Base-by-base conservation (phyloP, 257 asterid species). In the Solanum rostratum region DNA sequence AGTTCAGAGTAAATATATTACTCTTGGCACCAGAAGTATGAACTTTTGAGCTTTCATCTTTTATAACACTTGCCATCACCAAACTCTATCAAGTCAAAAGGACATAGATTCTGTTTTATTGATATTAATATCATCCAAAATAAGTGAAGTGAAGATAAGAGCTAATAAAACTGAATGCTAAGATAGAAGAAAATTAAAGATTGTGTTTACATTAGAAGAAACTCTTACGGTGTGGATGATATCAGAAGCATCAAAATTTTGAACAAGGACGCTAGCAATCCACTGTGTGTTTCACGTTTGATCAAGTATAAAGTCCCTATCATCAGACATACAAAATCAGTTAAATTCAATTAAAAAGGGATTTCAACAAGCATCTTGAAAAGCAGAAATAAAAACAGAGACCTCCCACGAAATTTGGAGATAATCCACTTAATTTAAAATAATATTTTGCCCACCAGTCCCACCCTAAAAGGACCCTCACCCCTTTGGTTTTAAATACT, bases 141-240 rank as follows among this genome's bases (percentile, higher is more conserved):
- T n/a, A 50, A 16, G 41, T 13, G 24, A 46, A 74, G 24, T 78
- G 82, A 78, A 78, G 43, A 78, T 78, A 5, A 78, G 62, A 78
- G 27, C 82, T 78, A 50, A 78, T 78, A 50, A 49, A 78, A 50
- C n/a, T 49, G 63, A 76, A 76, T 27, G 62, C 63, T 52, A 50
- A 27, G 46, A 49, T n/a, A 50, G 63, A 27, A 27, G 24, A 22
- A 50, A 78, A 78, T 33, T 78, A 18, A 78, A 49, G 82, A 16
- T 45, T 1, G 22, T 78, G 60, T 78, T 50, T 78, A 78, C 29
- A 78, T 50, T 27, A 50, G 82, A 49, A 76, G 45, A 79, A 63
- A 78, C 43, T 82, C 98, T 93, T 92, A 96, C 99, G 99, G 99
- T 10, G 99, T 96, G 84, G 97, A 96, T 84, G 98, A 90, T 85